Evolutionary conservation across 805 yeast genomes (phyloP), one percentile per base, ranked within the genome.

Genomic region (Myxozyma geophila): DNA sequence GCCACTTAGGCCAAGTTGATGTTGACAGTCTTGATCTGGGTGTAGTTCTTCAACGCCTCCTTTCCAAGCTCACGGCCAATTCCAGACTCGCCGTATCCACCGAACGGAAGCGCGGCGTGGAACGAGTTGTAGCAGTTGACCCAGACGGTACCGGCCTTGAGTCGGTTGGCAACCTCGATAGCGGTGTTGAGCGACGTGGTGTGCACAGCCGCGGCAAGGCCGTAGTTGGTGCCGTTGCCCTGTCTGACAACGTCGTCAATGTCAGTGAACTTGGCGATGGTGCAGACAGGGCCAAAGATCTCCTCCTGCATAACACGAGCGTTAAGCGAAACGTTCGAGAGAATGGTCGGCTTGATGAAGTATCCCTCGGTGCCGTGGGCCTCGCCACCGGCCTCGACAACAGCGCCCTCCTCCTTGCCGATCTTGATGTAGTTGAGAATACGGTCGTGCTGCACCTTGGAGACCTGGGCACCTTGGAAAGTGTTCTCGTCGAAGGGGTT

Each of bases 211-310:
- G 97, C 96, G 67, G 95, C 96, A 74, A 90, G 82, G 67, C 98
- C 98, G 77, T 88, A 92, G 59, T 80, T 82, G 43, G 92, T 82
- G 78, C 88, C 88, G 79, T 92, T 93, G 58, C 97, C 96, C 74
- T 81, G 77, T 63, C 76, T 78, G 59, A 92, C 81, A 58, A 86
- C 96, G 75, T 93, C 96, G 68, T 90, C 97, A 68, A 86, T 86
- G 68, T 90, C 85, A 73, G 81, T 80, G 80, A 92, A 92, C 81
- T 90, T 91, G 72, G 89, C 81, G 64, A 90, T 84, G 23, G 92
- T 86, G 64, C 90, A 93, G 63, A 92, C 95, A 44, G 98, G 98
- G 62, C 98, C 98, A 72, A 92, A 92, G 75, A 92, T 90, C 82
- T 92, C 98, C 76, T 92, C 97, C 76, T 82, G 84, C 71, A 89